These are phyloP conservation scores for Melocanna baccifera DNA, from an alignment of 176 grass and related monocot genomes.

Conservation along the genomic window DNA sequence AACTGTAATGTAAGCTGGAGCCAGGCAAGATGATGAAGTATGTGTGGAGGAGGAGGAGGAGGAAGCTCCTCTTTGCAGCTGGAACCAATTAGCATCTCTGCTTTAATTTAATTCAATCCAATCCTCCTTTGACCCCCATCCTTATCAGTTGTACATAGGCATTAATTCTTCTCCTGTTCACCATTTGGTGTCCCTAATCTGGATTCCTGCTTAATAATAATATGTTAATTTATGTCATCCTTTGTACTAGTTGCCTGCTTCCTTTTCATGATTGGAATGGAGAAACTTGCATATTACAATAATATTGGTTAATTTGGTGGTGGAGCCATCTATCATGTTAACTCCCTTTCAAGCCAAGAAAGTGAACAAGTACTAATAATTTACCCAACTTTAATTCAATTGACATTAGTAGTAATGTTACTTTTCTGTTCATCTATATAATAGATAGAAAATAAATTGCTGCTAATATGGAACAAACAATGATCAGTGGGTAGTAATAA, in stretches of 20 bases:
- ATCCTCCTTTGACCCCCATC: constrained; percentile 42
- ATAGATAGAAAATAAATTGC: neutral
- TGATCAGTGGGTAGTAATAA: constrained; percentile 24
- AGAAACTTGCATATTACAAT: neutral
- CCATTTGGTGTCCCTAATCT: constrained; percentile 27
- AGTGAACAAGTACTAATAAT: neutral
- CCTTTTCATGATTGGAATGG: constrained; percentile 6
- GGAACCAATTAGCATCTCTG: constrained; percentile 42
- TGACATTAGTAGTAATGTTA: neutral
- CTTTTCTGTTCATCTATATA: neutral
- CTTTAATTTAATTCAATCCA: neutral
- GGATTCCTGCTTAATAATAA: constrained; percentile 4
- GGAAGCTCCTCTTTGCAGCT: constrained; percentile 27
- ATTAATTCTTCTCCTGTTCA: constrained; percentile 28
- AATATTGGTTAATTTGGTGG: neutral
- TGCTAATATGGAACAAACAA: neutral
- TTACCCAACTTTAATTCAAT: neutral
- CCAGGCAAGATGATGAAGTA: constrained; percentile 36
- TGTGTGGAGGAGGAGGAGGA: neutral
- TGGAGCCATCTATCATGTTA: constrained; percentile 15
- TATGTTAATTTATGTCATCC: neutral
- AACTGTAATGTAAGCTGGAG: constrained; percentile 38
- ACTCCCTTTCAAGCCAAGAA: constrained; percentile 44
- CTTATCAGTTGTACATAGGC: constrained; percentile 35
- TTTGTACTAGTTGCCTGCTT: neutral